Base-by-base conservation (phyloP, 2,329 filamentous ascomycete genomes). In the Endocalyx cinctus region DNA sequence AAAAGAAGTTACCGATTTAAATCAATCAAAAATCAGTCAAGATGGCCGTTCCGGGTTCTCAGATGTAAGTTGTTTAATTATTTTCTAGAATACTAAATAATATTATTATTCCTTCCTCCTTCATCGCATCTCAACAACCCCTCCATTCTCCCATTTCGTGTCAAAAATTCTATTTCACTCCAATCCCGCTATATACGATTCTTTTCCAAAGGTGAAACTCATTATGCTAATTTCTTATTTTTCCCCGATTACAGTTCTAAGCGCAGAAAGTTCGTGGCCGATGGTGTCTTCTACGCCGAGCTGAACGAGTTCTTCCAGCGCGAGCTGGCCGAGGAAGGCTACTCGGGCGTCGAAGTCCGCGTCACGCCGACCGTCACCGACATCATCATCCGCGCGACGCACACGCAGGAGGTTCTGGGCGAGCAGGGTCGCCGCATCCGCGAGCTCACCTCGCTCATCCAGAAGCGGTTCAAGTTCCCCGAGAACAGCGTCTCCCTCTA, bases 281-380 rank as follows among this genome's bases (percentile, higher is more conserved):
- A 98, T 74, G 92, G 92, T 83, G 92, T 98, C 64, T 98, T 98
- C 87, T 98, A 96, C 74, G 92, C 92, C 78, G 92, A 98, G 77
- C 78, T 98, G 72, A 98, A 98, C 84, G 92, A 98, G 79, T 98
- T 98, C 85, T 98, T 98, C 87, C 92, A 97, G 82, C 90, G 92
- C 72, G 92, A 98, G 77, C 80, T 98, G 67, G 92, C 92, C 67
- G 92, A 98, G 83, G 94, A 98, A 78, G 92, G 92, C 61, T 98
- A 98, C 83, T 98, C 92, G 38, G 92, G 92, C 69, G 92, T 98
- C 69, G 94, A 98, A 79, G 92, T 98, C 76, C 87, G 94, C 79
- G 92, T 98, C 60, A 98, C 92, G 59, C 92, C 92, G 57, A 98
- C 92, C 69, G 92, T 98, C 66, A 98, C 92, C 78, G 92, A 97